Evolutionary conservation across 768 basidiomycete species (phyloP).

Genomic region (Serendipita indica): DNA sequence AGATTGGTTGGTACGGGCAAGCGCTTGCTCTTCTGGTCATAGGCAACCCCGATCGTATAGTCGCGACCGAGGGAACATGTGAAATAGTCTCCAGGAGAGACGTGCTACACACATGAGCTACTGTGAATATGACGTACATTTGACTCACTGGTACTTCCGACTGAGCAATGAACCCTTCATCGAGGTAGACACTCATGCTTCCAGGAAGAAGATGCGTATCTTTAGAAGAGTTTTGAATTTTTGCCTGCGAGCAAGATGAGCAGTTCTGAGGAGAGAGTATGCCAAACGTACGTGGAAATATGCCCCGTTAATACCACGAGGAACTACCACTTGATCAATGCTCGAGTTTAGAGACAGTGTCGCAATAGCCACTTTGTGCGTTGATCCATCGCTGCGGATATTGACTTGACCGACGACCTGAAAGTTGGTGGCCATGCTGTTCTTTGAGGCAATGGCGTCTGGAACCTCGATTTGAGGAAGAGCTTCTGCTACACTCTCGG

Average conservation of each 20-base stretch:
- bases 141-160: background rate
- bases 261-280: background rate
- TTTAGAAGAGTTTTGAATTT: background rate
- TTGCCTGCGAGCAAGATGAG: background rate
- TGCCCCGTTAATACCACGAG: background rate
- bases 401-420: background rate
- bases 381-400: background rate
- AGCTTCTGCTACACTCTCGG: background rate
- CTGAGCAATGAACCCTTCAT: background rate
- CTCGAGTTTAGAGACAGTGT: background rate
- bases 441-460: background rate
- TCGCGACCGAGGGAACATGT: constrained; percentile 7
- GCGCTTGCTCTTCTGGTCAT: background rate
- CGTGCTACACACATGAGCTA: background rate
- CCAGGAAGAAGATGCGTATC: constrained; percentile 6
- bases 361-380: constrained; percentile 2
- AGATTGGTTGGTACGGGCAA: background rate
- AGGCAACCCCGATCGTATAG: background rate
- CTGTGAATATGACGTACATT: background rate
- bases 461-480: background rate
- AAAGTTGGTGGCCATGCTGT: constrained; percentile 5
- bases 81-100: background rate
- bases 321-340: background rate
- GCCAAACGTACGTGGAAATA: constrained; percentile 5
- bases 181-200: background rate